Evolutionary conservation across 305 asterid species (phyloP), one percentile per base, ranked within the genome.

Genomic region (Caryopteris hybrid): DNA sequence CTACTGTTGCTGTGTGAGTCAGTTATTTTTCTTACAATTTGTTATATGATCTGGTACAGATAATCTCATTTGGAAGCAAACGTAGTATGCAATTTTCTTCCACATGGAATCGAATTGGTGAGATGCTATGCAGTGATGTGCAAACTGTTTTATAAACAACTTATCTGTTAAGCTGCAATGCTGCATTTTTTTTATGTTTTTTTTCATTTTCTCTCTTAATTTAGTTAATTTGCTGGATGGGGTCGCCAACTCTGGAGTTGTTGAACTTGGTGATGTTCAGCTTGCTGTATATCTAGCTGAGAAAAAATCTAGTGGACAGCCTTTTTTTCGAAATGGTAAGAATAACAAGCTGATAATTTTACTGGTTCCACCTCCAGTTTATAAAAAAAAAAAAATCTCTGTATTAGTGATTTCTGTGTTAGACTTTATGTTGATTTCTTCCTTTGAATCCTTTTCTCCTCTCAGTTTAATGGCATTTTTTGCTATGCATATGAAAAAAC

Each of bases 51-150:
- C 76, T 54, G 77, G 58, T 61, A 73, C 83, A 94, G 99, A 78
- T 87, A 66, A 79, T 82, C 72, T 94, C 99, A 69, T 63, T 48
- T 43, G 96, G 88, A 79, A 94, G 97, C 86, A 79, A 74, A 61
- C 84, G 72, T 41, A 84, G 89, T 81, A 79, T 83, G 54, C 82
- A 89, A 41, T 86, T 94, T 82, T 82, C 86, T 74, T 64, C 77
- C 68, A 71, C 77, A 59, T 94, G 99, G 99, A 84, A 89, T 75
- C 87, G 90, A 76, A 85, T 85, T 34, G 96, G 99, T 89, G 75
- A 51, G 84, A 47, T 51, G 42, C 70, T 59, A 23, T 65, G 64
- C 64, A 33, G 53, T 48, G 36, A 47, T 46, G 11, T 72, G 33
- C 52, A 59, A 68, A 47, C 18, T 71, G 33, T 39, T 17, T 25